A percentile compares a stretch with the other conserved stretches of the same genome.
phyloP scores from a whole-genome alignment of 2,329 filamentous ascomycete species.

The Grosmannia huntii region DNA sequence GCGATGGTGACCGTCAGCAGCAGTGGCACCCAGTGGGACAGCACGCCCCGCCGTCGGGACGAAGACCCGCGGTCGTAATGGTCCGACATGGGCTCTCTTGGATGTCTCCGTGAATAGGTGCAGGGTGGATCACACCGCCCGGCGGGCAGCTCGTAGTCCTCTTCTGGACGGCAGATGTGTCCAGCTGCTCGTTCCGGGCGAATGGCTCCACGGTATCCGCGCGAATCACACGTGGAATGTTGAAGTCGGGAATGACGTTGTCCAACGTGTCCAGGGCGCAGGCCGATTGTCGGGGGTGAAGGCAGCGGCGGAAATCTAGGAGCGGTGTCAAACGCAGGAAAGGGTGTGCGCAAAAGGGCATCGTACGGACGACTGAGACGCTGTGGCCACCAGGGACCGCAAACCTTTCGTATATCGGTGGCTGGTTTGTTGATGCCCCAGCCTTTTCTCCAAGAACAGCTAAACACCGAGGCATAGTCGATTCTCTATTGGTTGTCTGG shows the following conservation, averaged over 20 bases:
- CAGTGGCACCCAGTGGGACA: conserved; percentile 82
- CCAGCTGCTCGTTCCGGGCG: neutral
- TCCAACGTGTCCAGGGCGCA: neutral
- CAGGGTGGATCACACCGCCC: neutral
- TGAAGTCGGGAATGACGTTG: neutral
- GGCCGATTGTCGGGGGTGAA: neutral
- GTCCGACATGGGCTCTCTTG: conserved; percentile 38
- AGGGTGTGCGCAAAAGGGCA: neutral
- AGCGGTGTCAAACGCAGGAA: neutral
- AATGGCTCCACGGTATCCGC: too few relatives aligned
- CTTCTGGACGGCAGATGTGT: neutral
- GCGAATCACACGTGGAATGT: neutral
- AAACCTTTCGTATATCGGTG: neutral
- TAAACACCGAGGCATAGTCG: neutral
- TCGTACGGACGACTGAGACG: neutral
- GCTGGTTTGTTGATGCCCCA: conserved; percentile 3
- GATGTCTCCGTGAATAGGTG: too few relatives aligned
- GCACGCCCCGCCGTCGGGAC: conserved; percentile 47
- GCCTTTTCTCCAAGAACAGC: neutral
- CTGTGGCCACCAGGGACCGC: neutral
- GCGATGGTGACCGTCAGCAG: conserved; percentile 78
- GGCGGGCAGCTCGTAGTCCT: neutral
- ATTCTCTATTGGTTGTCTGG: conserved; percentile 1
- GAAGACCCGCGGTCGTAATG: conserved; percentile 41
- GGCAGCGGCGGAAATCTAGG: neutral